Percentiles rank a stretch among this genome's conserved stretches.
Evolutionary conservation across 2,329 filamentous ascomycete species (phyloP).

Genomic region (Pseudohalonectria lignicola): DNA sequence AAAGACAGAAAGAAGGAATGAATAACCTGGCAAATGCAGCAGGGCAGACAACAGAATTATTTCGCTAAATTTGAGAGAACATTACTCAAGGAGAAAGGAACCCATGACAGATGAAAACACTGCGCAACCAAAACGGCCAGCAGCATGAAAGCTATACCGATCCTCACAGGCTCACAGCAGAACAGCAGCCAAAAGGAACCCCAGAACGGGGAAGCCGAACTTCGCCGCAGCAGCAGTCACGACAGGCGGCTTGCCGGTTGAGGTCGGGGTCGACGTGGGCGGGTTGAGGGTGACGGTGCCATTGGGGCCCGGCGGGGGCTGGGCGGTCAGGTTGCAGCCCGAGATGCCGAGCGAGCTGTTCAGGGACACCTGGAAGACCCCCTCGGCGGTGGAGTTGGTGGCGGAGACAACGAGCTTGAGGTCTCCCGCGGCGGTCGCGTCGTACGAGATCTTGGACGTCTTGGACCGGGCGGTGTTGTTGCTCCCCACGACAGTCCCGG

Average conservation of each 20-base stretch:
- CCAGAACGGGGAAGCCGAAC: not conserved
- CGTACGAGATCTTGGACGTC: slow-evolving; percentile 2
- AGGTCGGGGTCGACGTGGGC: not conserved
- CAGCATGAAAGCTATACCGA: too few relatives aligned
- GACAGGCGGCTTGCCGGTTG: not conserved
- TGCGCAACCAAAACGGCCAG: too few relatives aligned
- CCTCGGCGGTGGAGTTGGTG: slow-evolving; percentile 5
- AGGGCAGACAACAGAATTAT: too few relatives aligned
- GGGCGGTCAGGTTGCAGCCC: slow-evolving; percentile 7
- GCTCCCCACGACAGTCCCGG: slow-evolving; percentile 3
- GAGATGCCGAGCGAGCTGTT: slow-evolving; percentile 8
- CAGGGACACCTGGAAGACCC: slow-evolving; percentile 9
- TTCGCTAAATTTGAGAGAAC: too few relatives aligned
- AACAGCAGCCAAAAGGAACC: not conserved
- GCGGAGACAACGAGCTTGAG: slow-evolving; percentile 6
- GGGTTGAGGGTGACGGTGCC: not conserved
- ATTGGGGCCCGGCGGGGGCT: not conserved
- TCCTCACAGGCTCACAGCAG: too few relatives aligned
- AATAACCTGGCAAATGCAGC: too few relatives aligned
- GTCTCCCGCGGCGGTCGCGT: not conserved
- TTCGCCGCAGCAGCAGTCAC: not conserved
- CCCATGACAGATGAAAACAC: too few relatives aligned
- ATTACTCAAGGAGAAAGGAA: too few relatives aligned
- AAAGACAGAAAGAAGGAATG: too few relatives aligned
- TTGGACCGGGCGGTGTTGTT: slow-evolving; percentile 4